Base-by-base conservation (phyloP, 768 basidiomycete genomes). In the Amanita phalloides region DNA sequence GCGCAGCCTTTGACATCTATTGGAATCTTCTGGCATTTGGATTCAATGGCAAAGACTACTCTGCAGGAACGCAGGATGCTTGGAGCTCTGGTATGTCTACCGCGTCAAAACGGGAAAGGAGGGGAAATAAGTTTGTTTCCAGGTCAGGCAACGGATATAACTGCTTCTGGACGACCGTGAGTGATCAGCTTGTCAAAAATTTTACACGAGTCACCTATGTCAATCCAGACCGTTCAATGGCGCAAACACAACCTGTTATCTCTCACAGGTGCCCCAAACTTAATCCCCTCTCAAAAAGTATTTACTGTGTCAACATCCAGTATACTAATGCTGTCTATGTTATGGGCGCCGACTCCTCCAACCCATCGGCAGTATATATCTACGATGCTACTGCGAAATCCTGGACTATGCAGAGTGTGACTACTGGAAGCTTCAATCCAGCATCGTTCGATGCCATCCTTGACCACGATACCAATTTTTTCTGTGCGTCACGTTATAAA, bases 401-500 rank as follows among this genome's bases (percentile, higher is more conserved):
- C 0, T 95, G 93, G 93, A 78, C 86, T 3, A 85, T 76, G 2
- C 93, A 97, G 62, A 57, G 71, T 2, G 75, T 76, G 13, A 75
- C 68, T 4, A 58, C 74, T 0, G 75, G 74, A 33, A 38, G 26
- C 49, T 83, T 86, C 57, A 81, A 92, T 63, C 75, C 80, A 3
- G 64, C 73, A 2, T 76, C 78, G 17, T 84, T 82, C 59, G 74
- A 71, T 25, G 78, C 86, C 25, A 82, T 95, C 55, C 76, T 97
- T 32, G 93, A 97, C 68, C 93, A 95, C 57, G 93, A 97, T 65
- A 97, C 93, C 46, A 93, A 95, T 55, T 81, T 85, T 54, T 85
- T 96, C 68, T 93, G 85, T 86, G 64, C 56, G 73, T 36, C 49
- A 30, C 13, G 49, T 48, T 13, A 44, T 51, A 13, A 11, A 35